Base-by-base conservation (phyloP, 2,329 filamentous ascomycete genomes). In the Fusarium oligoseptatum region DNA sequence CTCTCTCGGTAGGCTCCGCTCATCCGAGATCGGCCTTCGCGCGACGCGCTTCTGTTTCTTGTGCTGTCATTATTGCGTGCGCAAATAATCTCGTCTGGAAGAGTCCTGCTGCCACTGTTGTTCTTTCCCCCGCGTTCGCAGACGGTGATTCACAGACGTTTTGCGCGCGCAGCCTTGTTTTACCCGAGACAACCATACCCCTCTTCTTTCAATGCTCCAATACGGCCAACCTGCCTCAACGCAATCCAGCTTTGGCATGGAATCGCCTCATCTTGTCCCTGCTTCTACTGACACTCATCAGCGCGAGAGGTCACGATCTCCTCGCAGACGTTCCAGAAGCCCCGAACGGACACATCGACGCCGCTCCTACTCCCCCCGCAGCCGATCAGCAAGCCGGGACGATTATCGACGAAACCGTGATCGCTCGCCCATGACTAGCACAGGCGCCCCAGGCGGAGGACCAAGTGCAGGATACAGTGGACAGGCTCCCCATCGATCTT, bases 391-490 rank as follows among this genome's bases (percentile, higher is more conserved):
- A 71, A 95, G 93, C 84, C 89, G 91, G 84, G 92, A 93, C 87
- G 92, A 94, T 78, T 93, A 93, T 82, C 92, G 93, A 82, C 91
- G 92, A 84, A 89, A 87, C 81, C 92, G 83, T 90, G 93, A 89
- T 84, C 93, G 94, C 83, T 97, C 93, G 84, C 95, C 95, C 86
- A 95, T 97, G 92, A 93, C 92, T 87, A 92, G 88, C 82, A 88
- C 92, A 85, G 92, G 91, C 82, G 88, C 91, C 82, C 83, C 88
- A 72, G 87, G 91, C 82, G 93, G 92, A 89, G 93, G 92, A 87
- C 89, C 92, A 85, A 91, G 90, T 82, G 86, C 88, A 81, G 88
- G 87, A 80, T 93, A 91, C 85, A 90, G 89, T 83, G 90, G 89
- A 76, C 83, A 83, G 72, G 74, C 79, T 80, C 89, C 90, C 79